Evolutionary conservation across 768 basidiomycete genomes (phyloP).

Genomic region (Amanita fuliginea): DNA sequence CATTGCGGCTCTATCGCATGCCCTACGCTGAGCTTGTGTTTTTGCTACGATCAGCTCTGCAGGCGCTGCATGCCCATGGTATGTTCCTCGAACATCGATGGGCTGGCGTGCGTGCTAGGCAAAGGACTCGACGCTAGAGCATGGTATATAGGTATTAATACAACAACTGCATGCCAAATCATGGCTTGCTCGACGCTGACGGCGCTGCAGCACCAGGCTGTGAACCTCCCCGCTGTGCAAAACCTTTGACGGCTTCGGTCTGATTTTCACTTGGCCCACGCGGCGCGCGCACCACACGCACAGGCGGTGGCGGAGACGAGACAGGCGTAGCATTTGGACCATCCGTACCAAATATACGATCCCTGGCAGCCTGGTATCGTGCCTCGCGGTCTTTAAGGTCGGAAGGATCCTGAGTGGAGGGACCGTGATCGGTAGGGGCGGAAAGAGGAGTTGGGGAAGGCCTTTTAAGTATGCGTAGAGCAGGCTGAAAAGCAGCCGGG

Average conservation of each 20-base stretch:
- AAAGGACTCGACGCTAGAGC: background rate
- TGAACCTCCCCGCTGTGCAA: conserved; percentile 12
- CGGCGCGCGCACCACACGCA: conserved; percentile 18
- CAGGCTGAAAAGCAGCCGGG: conserved; percentile 45
- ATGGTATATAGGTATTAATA: conserved; percentile 1
- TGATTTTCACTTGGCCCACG: conserved; percentile 13
- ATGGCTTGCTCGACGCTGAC: background rate
- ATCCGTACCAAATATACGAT: conserved; percentile 52
- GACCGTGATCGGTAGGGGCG: conserved; percentile 18
- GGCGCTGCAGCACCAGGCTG: conserved; percentile 3
- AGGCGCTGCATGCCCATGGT: conserved; percentile 12
- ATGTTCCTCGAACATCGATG: conserved; percentile 13
- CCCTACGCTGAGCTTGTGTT: conserved; percentile 29
- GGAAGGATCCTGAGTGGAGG: conserved; percentile 10
- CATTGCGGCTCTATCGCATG: conserved; percentile 29
- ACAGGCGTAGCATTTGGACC: conserved; percentile 1
- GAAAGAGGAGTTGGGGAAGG: conserved; percentile 28
- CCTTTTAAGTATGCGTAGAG: conserved; percentile 66
- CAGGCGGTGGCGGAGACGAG: conserved; percentile 1
- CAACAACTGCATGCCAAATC: background rate
- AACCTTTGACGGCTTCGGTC: conserved; percentile 11
- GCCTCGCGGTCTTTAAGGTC: conserved; percentile 55
- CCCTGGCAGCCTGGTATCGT: conserved; percentile 61
- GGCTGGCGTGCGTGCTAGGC: background rate
- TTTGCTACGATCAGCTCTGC: conserved; percentile 21